Base-by-base conservation (phyloP, 1,284 basidiomycete species). In the Cutaneotrichosporon sp. region DNA sequence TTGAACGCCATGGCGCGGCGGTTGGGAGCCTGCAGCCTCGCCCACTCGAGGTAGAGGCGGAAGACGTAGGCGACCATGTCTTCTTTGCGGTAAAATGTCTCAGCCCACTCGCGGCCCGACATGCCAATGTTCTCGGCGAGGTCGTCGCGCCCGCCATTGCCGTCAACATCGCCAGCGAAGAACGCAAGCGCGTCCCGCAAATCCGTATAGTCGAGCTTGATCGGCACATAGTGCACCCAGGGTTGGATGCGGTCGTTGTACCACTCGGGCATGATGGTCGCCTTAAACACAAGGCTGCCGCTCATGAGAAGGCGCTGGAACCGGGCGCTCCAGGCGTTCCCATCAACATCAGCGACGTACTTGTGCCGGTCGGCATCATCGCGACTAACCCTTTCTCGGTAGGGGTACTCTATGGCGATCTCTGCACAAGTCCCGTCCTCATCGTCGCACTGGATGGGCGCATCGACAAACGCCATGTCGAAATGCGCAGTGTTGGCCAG, bases 401-500 rank as follows among this genome's bases (percentile, higher is more conserved):
- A 80, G 0, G 67, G 56, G 59, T 73, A 78, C 32, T 72, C 70
- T 34, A 69, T 49, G 13, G 52, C 56, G 5, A 81, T 66, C 42
- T 73, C 72, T 10, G 69, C 66, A 62, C 79, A 81, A 1, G 75
- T 75, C 8, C 77, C 77, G 59, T 81, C 77, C 21, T 66, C 67
- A 7, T 58, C 60, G 18, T 73, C 58, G 67, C 77, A 79, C 68
- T 79, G 76, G 26, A 78, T 72, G 5, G 77, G 73, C 18, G 56
- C 36, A 51, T 73, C 75, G 13, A 75, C 72, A 36, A 80, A 79
- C 3, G 68, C 73, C 14, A 80, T 60, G 68, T 81, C 92, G 68
- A 86, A 87, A 70, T 96, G 83, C 69, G 88, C 84, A 62, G 88
- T 86, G 81, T 95, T 90, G 66, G 96, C 84, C 70, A 88, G 86